A percentile compares a stretch with the other conserved stretches of the same genome.
phyloP scores from a whole-genome alignment of 192 early-diverging fungal species.

The Linnemannia exigua region DNA sequence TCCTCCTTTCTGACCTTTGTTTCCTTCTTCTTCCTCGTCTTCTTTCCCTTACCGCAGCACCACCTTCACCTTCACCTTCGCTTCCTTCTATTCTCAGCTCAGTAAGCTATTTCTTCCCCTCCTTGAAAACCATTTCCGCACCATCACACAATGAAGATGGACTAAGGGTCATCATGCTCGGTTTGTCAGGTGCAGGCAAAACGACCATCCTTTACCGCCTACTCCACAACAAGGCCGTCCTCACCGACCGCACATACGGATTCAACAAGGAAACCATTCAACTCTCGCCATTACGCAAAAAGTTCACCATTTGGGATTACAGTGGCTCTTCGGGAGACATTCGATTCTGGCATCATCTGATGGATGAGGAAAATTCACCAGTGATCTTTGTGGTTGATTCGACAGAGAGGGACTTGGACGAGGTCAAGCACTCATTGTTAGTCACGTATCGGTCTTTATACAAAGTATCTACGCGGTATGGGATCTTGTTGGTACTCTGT shows the following conservation, averaged over 20 bases:
- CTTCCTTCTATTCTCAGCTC: too few species aligned
- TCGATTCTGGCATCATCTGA: not conserved
- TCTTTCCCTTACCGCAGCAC: not conserved
- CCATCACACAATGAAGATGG: too few species aligned
- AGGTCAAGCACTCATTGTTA: too few species aligned
- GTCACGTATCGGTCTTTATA: too few species aligned
- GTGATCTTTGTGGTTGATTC: slow-evolving; percentile 6
- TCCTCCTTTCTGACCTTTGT: not conserved
- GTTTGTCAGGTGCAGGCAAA: not conserved
- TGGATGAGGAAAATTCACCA: not conserved
- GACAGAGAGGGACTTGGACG: not conserved
- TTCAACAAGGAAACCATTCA: not conserved
- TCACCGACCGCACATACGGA: not conserved
- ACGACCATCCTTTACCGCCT: not conserved
- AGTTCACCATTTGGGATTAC: not conserved
- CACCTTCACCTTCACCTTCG: too few species aligned
- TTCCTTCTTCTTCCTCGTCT: not conserved
- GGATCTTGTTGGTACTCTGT: too few species aligned
- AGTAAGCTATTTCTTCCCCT: too few species aligned
- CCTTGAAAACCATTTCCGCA: too few species aligned
- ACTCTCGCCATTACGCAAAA: not conserved
- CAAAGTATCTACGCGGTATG: too few species aligned
- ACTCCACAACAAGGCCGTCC: not conserved
- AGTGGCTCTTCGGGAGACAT: not conserved
- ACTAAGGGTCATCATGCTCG: not conserved